phyloP scores from a whole-genome alignment of 371 early-diverging fungal species.

The Mortierella sp. region DNA sequence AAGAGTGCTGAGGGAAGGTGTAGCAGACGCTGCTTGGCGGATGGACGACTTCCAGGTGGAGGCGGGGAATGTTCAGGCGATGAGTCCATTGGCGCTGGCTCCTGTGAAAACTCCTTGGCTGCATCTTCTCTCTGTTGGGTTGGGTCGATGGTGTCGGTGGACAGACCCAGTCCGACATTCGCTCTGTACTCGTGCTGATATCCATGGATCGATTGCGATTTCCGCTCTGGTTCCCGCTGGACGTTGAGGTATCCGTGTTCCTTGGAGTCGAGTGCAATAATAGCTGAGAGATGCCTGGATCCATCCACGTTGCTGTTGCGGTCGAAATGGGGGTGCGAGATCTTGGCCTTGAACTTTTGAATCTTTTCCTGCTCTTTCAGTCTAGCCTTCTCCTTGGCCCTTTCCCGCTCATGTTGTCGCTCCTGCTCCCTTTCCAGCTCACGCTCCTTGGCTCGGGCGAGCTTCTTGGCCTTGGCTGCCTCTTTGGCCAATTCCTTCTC shows the following conservation, averaged over 20 bases:
- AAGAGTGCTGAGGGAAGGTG: slow-evolving; percentile 9
- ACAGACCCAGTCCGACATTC: slow-evolving; percentile 12
- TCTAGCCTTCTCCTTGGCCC: slow-evolving; percentile 30
- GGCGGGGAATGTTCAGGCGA: slow-evolving; percentile 5
- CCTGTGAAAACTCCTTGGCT: neutral
- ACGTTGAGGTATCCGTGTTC: neutral
- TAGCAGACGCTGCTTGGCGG: neutral
- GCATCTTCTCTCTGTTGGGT: slow-evolving; percentile 21
- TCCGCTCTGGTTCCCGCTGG: slow-evolving; percentile 6
- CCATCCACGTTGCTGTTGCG: slow-evolving; percentile 13
- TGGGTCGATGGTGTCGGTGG: slow-evolving; percentile 5
- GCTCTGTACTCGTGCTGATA: slow-evolving; percentile 12
- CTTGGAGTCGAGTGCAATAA: neutral
- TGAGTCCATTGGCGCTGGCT: neutral
- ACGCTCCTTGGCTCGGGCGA: slow-evolving; percentile 31
- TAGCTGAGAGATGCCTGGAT: slow-evolving; percentile 10
- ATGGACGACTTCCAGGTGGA: neutral
- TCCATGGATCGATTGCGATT: slow-evolving; percentile 34
- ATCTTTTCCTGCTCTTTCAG: slow-evolving; percentile 37
- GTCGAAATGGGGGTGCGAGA: slow-evolving; percentile 32
- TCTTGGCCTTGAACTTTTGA: slow-evolving; percentile 39
- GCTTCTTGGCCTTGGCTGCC: slow-evolving; percentile 29
- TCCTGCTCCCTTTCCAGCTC: slow-evolving; percentile 32
- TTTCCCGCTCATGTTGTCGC: slow-evolving; percentile 16
- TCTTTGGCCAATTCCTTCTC: slow-evolving; percentile 46